Conservation (phyloP, 257 asterid species). For the Euphrasia confusa region DNA sequence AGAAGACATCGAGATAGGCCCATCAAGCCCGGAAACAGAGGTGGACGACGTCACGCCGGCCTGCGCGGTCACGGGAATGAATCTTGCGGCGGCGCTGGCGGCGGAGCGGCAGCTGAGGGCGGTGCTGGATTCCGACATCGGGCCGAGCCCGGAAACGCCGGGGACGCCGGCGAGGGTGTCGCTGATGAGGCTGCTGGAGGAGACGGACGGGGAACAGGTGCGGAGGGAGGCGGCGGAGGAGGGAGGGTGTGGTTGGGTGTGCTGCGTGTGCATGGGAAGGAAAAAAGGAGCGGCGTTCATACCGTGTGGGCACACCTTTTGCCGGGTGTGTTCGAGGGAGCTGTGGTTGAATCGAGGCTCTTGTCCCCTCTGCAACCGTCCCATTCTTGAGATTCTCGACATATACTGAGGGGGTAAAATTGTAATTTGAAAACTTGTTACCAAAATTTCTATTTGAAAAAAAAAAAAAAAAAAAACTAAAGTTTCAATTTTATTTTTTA, state of each 20-base stretch:
- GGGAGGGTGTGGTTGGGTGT: conserved; percentile 49
- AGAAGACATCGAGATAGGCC: conserved; percentile 22
- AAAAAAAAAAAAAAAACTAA: too few relatives aligned
- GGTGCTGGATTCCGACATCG: conserved; percentile 35
- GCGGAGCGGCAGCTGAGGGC: conserved; percentile 75
- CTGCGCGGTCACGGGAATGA: conserved; percentile 57
- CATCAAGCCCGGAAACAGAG: background rate
- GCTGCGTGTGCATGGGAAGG: conserved; percentile 98
- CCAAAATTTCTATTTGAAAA: too few relatives aligned
- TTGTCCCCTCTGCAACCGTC: conserved; percentile 91
- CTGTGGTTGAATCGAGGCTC: conserved; percentile 81
- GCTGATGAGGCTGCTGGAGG: conserved; percentile 83
- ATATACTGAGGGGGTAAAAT: conserved; percentile 39
- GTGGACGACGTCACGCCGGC: background rate
- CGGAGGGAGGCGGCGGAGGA: conserved; percentile 13
- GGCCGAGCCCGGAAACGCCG: background rate
- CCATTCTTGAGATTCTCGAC: conserved; percentile 71
- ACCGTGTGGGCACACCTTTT: conserved; percentile 97
- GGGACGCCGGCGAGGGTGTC: conserved; percentile 60
- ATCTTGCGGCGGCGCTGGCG: conserved; percentile 77
- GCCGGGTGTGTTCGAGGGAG: conserved; percentile 89
- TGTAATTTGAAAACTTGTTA: background rate
- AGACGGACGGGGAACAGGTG: conserved; percentile 50
- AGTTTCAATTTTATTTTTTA: too few relatives aligned
- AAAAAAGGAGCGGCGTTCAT: conserved; percentile 86